phyloP scores from a whole-genome alignment of 2,329 filamentous ascomycete genomes.

The Colletotrichum tropicicola region DNA sequence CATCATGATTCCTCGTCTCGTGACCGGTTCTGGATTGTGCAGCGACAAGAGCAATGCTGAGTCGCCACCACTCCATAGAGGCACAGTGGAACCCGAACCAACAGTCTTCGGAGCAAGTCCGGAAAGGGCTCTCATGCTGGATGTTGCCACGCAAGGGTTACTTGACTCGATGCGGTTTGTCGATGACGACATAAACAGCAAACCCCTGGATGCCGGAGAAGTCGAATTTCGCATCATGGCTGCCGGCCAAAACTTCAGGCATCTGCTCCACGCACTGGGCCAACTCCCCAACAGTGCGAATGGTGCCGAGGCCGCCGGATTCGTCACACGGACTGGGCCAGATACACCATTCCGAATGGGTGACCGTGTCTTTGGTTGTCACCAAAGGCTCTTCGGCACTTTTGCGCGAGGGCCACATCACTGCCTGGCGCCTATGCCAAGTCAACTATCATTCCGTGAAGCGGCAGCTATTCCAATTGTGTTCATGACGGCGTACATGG shows the following conservation, averaged over 20 bases:
- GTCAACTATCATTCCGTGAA: slow-evolving; percentile 42
- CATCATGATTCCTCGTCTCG: not conserved
- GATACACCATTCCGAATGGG: slow-evolving; percentile 41
- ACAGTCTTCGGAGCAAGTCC: not conserved
- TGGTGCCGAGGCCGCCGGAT: slow-evolving; percentile 42
- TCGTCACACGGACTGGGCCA: slow-evolving; percentile 40
- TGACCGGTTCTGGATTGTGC: not conserved
- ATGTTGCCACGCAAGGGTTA: not conserved
- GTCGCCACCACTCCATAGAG: too few relatives aligned
- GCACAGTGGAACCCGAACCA: not conserved
- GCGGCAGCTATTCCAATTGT: slow-evolving; percentile 45
- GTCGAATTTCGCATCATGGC: slow-evolving; percentile 38
- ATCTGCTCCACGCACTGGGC: slow-evolving; percentile 35
- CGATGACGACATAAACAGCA: not conserved
- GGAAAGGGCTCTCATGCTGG: not conserved
- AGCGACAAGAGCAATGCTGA: not conserved
- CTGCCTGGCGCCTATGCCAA: slow-evolving; percentile 42
- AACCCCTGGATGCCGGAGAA: slow-evolving; percentile 26
- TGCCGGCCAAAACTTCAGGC: slow-evolving; percentile 35
- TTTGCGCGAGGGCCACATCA: slow-evolving; percentile 29
- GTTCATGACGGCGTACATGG: slow-evolving; percentile 43
- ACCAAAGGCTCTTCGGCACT: slow-evolving; percentile 29
- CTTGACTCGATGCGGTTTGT: not conserved
- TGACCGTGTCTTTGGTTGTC: slow-evolving; percentile 36
- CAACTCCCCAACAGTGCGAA: slow-evolving; percentile 34